Percentiles rank a stretch among this genome's conserved stretches.
These are phyloP conservation scores for Diophrys sp. DNA, from an alignment of 73 alveolate species.

Conservation along the genomic window DNA sequence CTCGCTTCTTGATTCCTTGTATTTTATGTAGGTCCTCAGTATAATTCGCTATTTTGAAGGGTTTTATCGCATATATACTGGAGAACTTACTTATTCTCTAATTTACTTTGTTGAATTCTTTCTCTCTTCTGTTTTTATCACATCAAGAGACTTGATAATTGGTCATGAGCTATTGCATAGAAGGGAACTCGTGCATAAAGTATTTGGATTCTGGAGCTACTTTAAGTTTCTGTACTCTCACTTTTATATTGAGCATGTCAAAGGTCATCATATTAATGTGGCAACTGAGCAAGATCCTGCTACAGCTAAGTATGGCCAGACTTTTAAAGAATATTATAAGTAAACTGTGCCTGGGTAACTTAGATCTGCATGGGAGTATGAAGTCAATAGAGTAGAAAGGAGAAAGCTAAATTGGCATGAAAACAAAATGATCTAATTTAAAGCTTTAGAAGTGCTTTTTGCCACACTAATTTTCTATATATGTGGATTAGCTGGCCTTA, in stretches of 20 bases:
- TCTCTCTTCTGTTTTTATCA: too few relatives aligned
- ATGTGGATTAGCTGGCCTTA: conserved; percentile 35
- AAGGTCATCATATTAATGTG: conserved; percentile 79
- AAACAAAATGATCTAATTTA: conserved; percentile 45
- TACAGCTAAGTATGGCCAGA: conserved; percentile 44
- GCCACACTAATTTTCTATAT: conserved; percentile 15
- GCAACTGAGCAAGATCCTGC: conserved; percentile 84
- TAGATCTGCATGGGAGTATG: conserved; percentile 23
- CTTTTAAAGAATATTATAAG: conserved; percentile 32
- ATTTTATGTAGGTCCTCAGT: too few relatives aligned
- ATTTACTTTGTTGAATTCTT: conserved; percentile 9
- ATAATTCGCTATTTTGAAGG: too few relatives aligned
- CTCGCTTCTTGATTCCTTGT: too few relatives aligned
- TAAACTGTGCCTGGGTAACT: conserved; percentile 60
- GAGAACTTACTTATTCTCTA: too few relatives aligned
- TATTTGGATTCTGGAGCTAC: conserved; percentile 63
- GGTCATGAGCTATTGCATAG: conserved; percentile 85
- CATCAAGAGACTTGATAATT: conserved; percentile 41
- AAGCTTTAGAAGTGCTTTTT: conserved; percentile 22
- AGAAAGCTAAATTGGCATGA: conserved; percentile 18
- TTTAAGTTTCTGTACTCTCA: conserved; percentile 68
- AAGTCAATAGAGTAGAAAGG: conserved; percentile 5
- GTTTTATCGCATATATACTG: too few relatives aligned
- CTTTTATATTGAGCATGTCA: conserved; percentile 70
- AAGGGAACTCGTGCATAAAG: conserved; percentile 38